phyloP scores from a whole-genome alignment of 495 filamentous ascomycete species.

The Tuber borchii region DNA sequence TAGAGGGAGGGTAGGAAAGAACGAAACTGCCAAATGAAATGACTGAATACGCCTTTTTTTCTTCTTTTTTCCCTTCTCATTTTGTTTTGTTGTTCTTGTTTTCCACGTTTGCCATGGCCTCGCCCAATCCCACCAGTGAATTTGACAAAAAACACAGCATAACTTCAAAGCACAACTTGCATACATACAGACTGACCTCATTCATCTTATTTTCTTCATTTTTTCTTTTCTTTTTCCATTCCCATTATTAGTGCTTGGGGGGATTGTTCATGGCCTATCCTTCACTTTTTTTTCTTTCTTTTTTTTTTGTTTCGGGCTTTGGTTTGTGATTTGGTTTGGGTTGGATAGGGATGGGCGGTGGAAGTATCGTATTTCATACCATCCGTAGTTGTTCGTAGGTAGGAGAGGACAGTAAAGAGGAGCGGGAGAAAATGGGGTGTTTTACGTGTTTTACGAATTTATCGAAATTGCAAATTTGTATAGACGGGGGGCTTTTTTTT shows the following conservation, averaged over 20 bases:
- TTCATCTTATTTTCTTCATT: not conserved
- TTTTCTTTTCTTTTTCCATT: too few species aligned
- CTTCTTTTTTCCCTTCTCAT: not conserved
- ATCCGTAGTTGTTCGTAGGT: not conserved
- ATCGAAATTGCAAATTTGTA: not conserved
- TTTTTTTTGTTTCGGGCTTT: not conserved
- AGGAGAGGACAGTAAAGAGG: not conserved
- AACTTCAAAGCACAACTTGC: not conserved
- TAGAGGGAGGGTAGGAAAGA: not conserved
- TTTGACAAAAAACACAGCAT: not conserved
- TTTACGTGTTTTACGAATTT: constrained; percentile 3
- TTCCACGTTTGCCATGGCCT: not conserved
- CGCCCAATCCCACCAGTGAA: not conserved
- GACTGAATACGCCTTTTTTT: not conserved
- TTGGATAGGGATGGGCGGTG: not conserved
- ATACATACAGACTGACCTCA: not conserved
- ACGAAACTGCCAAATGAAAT: not conserved
- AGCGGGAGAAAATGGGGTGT: not conserved
- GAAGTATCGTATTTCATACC: not conserved
- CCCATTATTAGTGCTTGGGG: not conserved
- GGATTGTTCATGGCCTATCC: not conserved
- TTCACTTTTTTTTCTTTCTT: not conserved
- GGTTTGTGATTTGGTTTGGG: not conserved
- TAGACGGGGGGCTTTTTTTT: not conserved
- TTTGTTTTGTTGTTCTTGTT: not conserved